phyloP scores from a whole-genome alignment of 371 early-diverging fungal genomes.

The Mortierella sp. region DNA sequence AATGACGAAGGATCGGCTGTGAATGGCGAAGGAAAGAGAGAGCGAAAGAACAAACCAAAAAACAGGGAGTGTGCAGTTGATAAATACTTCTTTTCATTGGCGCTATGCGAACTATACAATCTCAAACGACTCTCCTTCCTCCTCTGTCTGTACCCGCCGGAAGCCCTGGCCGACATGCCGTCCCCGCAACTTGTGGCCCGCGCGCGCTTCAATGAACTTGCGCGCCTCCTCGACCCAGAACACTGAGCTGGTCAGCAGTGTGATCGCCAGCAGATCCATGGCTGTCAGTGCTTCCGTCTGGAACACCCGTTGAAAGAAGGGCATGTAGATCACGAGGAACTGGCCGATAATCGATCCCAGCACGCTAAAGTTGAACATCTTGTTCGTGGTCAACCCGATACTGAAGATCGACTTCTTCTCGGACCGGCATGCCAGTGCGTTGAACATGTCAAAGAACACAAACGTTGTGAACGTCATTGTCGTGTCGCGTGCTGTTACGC shows the following conservation, averaged over 20 bases:
- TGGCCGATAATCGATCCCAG: slow-evolving; percentile 87
- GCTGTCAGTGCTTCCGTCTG: slow-evolving; percentile 87
- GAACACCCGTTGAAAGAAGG: slow-evolving; percentile 92
- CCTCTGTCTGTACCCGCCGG: slow-evolving; percentile 43
- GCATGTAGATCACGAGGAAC: slow-evolving; percentile 87
- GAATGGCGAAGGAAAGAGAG: no score
- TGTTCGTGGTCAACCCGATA: slow-evolving; percentile 86
- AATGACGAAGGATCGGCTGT: no score
- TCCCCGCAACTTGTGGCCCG: slow-evolving; percentile 25
- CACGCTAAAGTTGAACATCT: slow-evolving; percentile 88
- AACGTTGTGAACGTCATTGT: slow-evolving; percentile 98
- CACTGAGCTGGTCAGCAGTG: slow-evolving; percentile 74
- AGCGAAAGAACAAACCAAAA: no score
- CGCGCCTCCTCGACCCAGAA: slow-evolving; percentile 84
- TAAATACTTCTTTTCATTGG: no score
- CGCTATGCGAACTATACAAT: slow-evolving; percentile 25
- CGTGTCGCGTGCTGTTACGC: slow-evolving; percentile 81
- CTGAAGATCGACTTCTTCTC: slow-evolving; percentile 82
- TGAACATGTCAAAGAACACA: slow-evolving; percentile 96
- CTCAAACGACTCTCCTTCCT: slow-evolving; percentile 42
- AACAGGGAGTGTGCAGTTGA: no score
- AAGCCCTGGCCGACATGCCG: slow-evolving; percentile 40
- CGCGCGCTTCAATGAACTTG: slow-evolving; percentile 61
- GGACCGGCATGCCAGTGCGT: slow-evolving; percentile 92
- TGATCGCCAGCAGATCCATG: slow-evolving; percentile 74